A percentile compares a stretch with the other conserved stretches of the same genome.
phyloP scores from a whole-genome alignment of 148 eudicot genomes.

The Cornus suecica region DNA sequence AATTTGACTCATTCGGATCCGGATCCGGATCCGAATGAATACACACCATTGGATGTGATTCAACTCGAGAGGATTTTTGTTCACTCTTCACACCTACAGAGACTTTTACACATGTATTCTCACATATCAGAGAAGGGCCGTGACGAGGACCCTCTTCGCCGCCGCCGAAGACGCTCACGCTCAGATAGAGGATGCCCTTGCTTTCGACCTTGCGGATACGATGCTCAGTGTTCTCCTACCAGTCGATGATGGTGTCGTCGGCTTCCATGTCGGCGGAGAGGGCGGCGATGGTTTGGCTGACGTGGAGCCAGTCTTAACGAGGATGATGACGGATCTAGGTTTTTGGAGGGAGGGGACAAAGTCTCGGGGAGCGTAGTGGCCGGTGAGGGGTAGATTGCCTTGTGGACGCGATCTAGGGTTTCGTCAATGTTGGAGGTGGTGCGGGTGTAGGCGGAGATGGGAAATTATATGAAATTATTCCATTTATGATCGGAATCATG shows the following conservation, averaged over 20 bases:
- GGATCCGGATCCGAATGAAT: too few species aligned
- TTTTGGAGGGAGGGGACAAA: conserved; percentile 61
- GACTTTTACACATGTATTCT: too few species aligned
- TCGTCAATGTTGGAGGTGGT: conserved; percentile 61
- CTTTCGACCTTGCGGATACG: conserved; percentile 40
- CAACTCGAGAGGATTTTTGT: too few species aligned
- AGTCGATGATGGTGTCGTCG: conserved; percentile 79
- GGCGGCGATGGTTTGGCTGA: conserved; percentile 69
- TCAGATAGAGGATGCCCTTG: conserved; percentile 51
- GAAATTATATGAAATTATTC: too few species aligned
- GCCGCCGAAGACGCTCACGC: conserved; percentile 88
- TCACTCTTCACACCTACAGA: too few species aligned
- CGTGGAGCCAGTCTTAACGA: conserved; percentile 85
- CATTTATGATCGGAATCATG: too few species aligned
- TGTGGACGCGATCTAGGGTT: conserved; percentile 61
- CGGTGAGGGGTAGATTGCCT: conserved; percentile 54
- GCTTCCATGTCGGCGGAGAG: conserved; percentile 51
- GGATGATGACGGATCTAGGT: conserved; percentile 76
- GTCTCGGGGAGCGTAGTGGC: conserved; percentile 57
- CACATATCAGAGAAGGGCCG: conserved; percentile 73
- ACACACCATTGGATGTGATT: too few species aligned
- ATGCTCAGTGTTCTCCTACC: conserved; percentile 79
- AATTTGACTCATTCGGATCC: too few species aligned
- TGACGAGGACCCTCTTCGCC: conserved; percentile 72
- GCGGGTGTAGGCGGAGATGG: conserved; percentile 84